phyloP scores from a whole-genome alignment of 306 rosid genomes.

The Begonia masoniana region DNA sequence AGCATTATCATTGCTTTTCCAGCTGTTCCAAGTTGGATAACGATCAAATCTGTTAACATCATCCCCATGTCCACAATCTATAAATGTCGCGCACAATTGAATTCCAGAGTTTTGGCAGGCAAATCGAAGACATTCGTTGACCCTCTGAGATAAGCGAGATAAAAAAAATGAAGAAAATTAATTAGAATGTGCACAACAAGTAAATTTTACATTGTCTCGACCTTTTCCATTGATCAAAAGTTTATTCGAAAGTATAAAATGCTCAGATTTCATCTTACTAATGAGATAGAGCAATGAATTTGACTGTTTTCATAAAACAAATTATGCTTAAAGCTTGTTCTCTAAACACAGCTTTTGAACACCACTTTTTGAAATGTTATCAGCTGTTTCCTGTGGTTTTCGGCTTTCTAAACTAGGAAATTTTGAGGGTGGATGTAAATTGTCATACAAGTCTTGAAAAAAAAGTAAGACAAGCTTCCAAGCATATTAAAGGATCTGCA shows the following conservation, averaged over 20 bases:
- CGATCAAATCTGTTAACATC: background rate
- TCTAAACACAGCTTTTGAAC: no score
- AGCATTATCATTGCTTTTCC: slow-evolving; percentile 16
- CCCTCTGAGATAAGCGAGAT: slow-evolving; percentile 34
- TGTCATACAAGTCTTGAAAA: no score
- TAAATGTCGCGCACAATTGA: slow-evolving; percentile 12
- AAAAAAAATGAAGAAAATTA: slow-evolving; percentile 1
- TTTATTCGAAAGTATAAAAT: no score
- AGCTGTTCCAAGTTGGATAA: background rate
- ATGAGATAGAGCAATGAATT: no score
- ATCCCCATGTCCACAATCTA: slow-evolving; percentile 57
- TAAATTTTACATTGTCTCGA: no score
- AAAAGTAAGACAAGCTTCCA: background rate
- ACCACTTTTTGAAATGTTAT: no score
- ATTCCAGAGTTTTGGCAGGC: slow-evolving; percentile 23
- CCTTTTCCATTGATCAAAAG: background rate
- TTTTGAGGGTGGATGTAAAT: no score
- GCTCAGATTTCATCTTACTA: no score
- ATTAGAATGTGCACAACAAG: background rate
- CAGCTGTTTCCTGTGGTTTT: no score
- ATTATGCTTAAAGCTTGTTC: no score
- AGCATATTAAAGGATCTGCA: background rate
- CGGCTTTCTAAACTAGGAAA: no score
- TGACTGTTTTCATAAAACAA: no score
- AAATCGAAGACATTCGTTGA: slow-evolving; percentile 62